phyloP scores from a whole-genome alignment of 176 grass and related monocot genomes.

The Ampelocalamus luodianensis region DNA sequence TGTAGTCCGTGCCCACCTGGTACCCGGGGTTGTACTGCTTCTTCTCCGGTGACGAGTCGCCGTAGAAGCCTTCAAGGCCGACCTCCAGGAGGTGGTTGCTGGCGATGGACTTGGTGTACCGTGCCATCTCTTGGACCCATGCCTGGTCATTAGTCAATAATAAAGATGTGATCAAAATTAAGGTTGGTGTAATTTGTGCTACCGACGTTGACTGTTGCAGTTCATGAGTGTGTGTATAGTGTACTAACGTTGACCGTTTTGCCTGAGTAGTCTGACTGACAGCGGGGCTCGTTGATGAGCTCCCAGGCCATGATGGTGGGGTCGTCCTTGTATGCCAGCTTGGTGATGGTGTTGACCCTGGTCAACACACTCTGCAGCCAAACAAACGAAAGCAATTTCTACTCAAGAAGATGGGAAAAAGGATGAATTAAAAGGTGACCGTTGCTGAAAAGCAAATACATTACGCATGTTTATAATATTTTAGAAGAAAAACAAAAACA shows the following conservation, averaged over 20 bases:
- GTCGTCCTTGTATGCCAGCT: constrained; percentile 55
- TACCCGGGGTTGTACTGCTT: constrained; percentile 62
- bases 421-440: too few relatives aligned
- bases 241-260: constrained; percentile 48
- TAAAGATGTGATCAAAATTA: neutral
- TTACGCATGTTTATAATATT: too few relatives aligned
- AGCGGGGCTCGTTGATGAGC: constrained; percentile 65
- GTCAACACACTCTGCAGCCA: constrained; percentile 47
- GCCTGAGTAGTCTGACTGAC: constrained; percentile 57
- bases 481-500: neutral
- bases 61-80: constrained; percentile 63
- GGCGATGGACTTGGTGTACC: constrained; percentile 51
- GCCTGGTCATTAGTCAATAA: neutral
- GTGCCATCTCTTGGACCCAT: constrained; percentile 63
- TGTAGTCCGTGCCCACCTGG: constrained; percentile 64
- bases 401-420: too few relatives aligned
- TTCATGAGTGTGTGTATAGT: too few relatives aligned
- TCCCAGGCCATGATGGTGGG: constrained; percentile 66
- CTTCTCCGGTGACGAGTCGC: constrained; percentile 60
- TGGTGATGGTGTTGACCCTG: constrained; percentile 53
- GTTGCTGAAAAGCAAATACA: too few relatives aligned
- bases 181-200: too few relatives aligned
- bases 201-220: too few relatives aligned
- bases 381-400: neutral
- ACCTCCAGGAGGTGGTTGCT: constrained; percentile 53